These are phyloP conservation scores for Casuarina glauca DNA, from an alignment of 306 rosid species.

Conservation along the genomic window DNA sequence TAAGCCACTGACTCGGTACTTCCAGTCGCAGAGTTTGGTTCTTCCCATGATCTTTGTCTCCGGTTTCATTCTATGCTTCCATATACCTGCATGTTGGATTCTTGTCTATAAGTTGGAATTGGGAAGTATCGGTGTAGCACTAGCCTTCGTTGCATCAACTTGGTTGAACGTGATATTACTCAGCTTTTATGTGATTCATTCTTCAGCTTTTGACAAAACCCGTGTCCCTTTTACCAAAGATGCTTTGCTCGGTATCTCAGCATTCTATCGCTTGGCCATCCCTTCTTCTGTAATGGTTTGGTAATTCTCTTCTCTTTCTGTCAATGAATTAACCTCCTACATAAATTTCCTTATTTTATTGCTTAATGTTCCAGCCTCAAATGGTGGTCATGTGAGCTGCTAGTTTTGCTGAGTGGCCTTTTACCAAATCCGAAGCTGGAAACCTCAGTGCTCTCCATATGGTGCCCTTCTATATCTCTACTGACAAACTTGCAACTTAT, in stretches of 20 bases:
- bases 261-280: slow-evolving; percentile 13
- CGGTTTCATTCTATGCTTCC: neutral
- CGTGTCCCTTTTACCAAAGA: neutral
- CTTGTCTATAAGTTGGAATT: slow-evolving; percentile 13
- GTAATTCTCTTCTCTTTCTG: slow-evolving; percentile 3
- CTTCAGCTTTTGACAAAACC: neutral
- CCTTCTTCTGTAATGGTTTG: slow-evolving; percentile 24
- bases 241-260: slow-evolving; percentile 13
- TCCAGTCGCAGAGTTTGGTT: slow-evolving; percentile 15
- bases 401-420: slow-evolving; percentile 59
- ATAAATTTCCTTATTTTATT: neutral
- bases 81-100: slow-evolving; percentile 17
- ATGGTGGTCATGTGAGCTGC: slow-evolving; percentile 72
- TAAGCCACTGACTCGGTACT: slow-evolving; percentile 14
- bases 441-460: slow-evolving; percentile 66
- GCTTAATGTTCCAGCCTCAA: slow-evolving; percentile 40
- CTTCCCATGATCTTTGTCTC: slow-evolving; percentile 15
- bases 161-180: slow-evolving; percentile 14
- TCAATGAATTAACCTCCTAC: neutral
- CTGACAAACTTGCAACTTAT: neutral
- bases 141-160: slow-evolving; percentile 10
- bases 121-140: slow-evolving; percentile 7
- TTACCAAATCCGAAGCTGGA: slow-evolving; percentile 61
- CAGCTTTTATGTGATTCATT: neutral
- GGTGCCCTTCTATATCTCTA: slow-evolving; percentile 37